Percentiles rank a stretch among this genome's conserved stretches.
Evolutionary conservation across 768 basidiomycete genomes (phyloP).

Genomic region (Podaxis sp.): DNA sequence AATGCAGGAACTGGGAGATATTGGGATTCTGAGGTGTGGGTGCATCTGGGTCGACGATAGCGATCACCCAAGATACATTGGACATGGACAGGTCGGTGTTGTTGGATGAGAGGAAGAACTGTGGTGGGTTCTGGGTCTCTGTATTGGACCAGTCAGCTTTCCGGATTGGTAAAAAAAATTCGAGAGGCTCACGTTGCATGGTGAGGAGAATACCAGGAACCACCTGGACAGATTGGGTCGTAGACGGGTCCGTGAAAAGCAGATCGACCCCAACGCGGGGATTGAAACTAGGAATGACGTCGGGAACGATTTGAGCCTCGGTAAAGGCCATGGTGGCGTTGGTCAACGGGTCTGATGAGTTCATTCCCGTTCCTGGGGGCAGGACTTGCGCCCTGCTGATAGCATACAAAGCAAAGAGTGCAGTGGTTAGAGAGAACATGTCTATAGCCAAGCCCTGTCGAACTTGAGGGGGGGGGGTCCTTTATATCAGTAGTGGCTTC

Average conservation of each 20-base stretch:
- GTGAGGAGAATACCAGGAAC: conserved; percentile 35
- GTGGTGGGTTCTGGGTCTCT: conserved; percentile 35
- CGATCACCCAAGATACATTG: conserved; percentile 33
- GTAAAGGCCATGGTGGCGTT: conserved; percentile 32
- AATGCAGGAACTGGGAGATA: conserved; percentile 37
- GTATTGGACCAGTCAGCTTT: background rate
- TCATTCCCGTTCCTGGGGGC: background rate
- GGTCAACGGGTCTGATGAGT: conserved; percentile 8
- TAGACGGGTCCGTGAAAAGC: conserved; percentile 33
- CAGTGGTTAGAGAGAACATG: conserved; percentile 3
- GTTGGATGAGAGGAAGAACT: conserved; percentile 28
- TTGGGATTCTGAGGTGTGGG: conserved; percentile 37
- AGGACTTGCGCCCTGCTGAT: background rate
- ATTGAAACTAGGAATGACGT: conserved; percentile 36
- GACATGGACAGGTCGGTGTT: conserved; percentile 20
- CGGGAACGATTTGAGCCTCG: conserved; percentile 38
- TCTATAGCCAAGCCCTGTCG: background rate
- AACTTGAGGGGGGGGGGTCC: too few species aligned
- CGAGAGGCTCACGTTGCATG: conserved; percentile 29
- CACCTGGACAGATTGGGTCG: conserved; percentile 28
- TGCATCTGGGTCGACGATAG: conserved; percentile 43
- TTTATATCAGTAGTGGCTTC: background rate
- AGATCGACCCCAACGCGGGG: conserved; percentile 35
- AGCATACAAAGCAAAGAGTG: conserved; percentile 1
- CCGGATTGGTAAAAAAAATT: background rate